Base-by-base conservation (phyloP, 2,329 filamentous ascomycete genomes). In the Bipolaris oryzae region DNA sequence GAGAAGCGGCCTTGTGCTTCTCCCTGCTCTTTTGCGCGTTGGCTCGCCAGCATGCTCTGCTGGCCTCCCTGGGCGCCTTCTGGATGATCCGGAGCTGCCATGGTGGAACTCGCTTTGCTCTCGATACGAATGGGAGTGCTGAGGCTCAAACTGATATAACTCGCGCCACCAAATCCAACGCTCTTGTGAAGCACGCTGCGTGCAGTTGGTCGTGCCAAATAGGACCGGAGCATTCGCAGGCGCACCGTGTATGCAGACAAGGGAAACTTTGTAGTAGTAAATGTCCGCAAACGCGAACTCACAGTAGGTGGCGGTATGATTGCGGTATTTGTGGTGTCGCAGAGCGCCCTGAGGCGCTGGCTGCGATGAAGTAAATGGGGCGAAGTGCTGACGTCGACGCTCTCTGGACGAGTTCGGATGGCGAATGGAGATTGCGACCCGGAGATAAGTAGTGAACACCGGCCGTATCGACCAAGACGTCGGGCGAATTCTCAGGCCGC, bases 1-100 rank as follows among this genome's bases (percentile, higher is more conserved):
- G 66, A 62, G 25, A 73, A 63, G 11, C 72, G 37, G 11, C 76
- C 67, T 61, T 73, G 71, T 11, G 51, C 66, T 50, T 75, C 70
- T 5, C 68, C 71, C 50, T 73, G 70, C 57, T 78, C 73, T 55
- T 76, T 78, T 34, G 74, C 74, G 58, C 80, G 75, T 67, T 82
- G 79, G 25, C 81, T 80, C 33, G 82, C 80, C 46, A 82, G 72
- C 59, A 80, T 75, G 23, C 79, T 76, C 66, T 81, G 79, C 63
- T 82, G 82, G 28, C 69, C 71, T 31, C 61, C 67, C 38, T 57
- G 55, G 23, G 61, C 35, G 16, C 64, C 44, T 21, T 70, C 69
- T 5, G 69, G 68, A 11, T 39, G 53, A 1, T 67, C 60, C 3
- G 62, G 58, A 6, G 64, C 63, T 15, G 72, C 71, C 73, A 76